Conservation (phyloP, 208 protist species). For the Trypanosoma rangeli region DNA sequence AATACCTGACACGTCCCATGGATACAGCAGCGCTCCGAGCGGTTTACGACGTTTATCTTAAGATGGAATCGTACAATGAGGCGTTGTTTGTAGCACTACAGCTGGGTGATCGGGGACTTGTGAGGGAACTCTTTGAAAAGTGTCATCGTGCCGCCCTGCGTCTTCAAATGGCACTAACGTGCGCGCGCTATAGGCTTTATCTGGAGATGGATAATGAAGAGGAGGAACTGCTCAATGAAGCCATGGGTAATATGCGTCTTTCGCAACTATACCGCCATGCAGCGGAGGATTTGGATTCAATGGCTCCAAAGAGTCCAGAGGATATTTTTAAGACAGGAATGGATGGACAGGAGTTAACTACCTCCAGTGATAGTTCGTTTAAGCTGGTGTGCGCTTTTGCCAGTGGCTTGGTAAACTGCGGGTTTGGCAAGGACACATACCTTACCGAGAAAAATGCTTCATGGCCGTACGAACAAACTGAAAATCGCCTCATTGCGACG, state of each 20-base stretch:
- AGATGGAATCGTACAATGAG: constrained; percentile 89
- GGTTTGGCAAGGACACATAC: constrained; percentile 97
- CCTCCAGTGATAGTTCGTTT: constrained; percentile 71
- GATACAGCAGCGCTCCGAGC: constrained; percentile 90
- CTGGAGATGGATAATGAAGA: constrained; percentile 87
- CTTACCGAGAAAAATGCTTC: constrained; percentile 85
- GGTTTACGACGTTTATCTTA: constrained; percentile 93
- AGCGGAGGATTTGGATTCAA: constrained; percentile 94
- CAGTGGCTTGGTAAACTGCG: constrained; percentile 95
- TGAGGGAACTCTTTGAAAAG: constrained; percentile 79
- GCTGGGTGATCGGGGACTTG: constrained; percentile 77
- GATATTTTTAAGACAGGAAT: constrained; percentile 97
- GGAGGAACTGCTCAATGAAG: constrained; percentile 83
- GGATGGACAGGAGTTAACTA: constrained; percentile 35
- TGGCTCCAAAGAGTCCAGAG: constrained; percentile 97
- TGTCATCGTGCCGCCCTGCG: constrained; percentile 61
- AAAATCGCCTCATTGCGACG: constrained; percentile 95
- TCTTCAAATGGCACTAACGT: constrained; percentile 94
- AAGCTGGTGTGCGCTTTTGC: constrained; percentile 98
- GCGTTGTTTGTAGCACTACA: constrained; percentile 90
- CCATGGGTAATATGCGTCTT: constrained; percentile 96
- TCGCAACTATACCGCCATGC: constrained; percentile 94
- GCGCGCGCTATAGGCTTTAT: constrained; percentile 88
- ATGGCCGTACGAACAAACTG: constrained; percentile 97
- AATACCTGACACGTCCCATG: constrained; percentile 95